phyloP scores from a whole-genome alignment of 441 rosid species.

The Aquilaria agallochum region DNA sequence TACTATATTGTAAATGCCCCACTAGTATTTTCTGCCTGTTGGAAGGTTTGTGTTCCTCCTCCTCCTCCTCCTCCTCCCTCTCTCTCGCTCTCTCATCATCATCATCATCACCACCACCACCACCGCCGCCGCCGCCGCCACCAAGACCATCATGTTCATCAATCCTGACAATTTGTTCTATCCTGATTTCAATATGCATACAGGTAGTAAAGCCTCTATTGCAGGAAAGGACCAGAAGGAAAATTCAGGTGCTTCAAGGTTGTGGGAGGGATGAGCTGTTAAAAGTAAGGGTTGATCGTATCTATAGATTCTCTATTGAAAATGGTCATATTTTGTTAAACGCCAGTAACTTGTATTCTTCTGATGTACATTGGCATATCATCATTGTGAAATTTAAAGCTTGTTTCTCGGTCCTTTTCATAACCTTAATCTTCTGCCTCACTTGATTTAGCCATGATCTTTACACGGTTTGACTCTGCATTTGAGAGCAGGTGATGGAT shows the following conservation, averaged over 20 bases:
- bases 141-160: too few species aligned
- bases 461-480: neutral
- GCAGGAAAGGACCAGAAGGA: slow-evolving; percentile 71
- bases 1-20: slow-evolving; percentile 69
- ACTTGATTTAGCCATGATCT: neutral
- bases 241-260: slow-evolving; percentile 66
- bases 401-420: neutral
- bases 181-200: neutral
- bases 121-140: too few species aligned
- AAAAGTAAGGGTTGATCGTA: slow-evolving; percentile 34
- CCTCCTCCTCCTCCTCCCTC: neutral
- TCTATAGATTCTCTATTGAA: slow-evolving; percentile 3
- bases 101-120: neutral
- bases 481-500: slow-evolving; percentile 54
- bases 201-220: slow-evolving; percentile 67
- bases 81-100: neutral
- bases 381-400: neutral
- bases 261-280: slow-evolving; percentile 58
- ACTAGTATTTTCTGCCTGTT: slow-evolving; percentile 79
- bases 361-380: too few species aligned
- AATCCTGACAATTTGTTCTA: slow-evolving; percentile 6
- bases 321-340: neutral
- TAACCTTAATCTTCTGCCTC: neutral
- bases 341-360: too few species aligned
- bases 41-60: slow-evolving; percentile 63